A percentile compares a stretch with the other conserved stretches of the same genome.
Evolutionary conservation across 2,329 filamentous ascomycete species (phyloP).

Genomic region (Cladosporium sp.): DNA sequence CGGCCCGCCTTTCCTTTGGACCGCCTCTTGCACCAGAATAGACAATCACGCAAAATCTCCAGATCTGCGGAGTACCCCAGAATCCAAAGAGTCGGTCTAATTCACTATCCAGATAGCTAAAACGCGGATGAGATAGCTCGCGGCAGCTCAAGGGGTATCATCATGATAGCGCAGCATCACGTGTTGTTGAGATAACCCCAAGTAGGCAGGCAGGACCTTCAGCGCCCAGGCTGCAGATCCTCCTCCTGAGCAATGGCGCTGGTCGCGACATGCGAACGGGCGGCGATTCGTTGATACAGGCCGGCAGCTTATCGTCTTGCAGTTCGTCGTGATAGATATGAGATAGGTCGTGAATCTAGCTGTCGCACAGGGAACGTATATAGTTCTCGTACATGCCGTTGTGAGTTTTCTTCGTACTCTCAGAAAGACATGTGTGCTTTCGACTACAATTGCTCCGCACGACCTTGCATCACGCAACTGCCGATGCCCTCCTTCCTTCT

Average conservation of each 20-base stretch:
- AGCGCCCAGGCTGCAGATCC: conserved; percentile 18
- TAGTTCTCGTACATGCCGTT: conserved; percentile 7
- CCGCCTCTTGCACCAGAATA: neutral
- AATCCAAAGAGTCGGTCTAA: neutral
- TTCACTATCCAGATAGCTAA: neutral
- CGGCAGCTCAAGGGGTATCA: neutral
- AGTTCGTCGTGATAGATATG: conserved; percentile 17
- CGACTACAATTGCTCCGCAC: conserved; percentile 9
- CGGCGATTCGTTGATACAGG: conserved; percentile 12
- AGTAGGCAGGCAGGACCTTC: conserved; percentile 16
- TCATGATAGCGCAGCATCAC: conserved; percentile 14
- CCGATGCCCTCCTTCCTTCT: neutral
- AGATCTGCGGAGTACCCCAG: conserved; percentile 15
- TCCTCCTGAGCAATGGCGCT: conserved; percentile 16
- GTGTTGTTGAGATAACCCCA: conserved; percentile 14
- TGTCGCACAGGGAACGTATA: conserved; percentile 1
- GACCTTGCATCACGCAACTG: conserved; percentile 4
- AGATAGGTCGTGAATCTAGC: conserved; percentile 16
- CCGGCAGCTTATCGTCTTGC: conserved; percentile 16
- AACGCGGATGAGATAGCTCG: conserved; percentile 5
- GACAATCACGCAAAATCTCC: conserved; percentile 5
- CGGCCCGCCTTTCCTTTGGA: conserved; percentile 5
- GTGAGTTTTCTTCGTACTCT: neutral
- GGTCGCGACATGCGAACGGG: conserved; percentile 15
- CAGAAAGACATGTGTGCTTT: conserved; percentile 3